Percentiles rank a stretch among this genome's conserved stretches.
Conservation (phyloP, 176 grass and related monocot genomes). For the Ananas comosus region DNA sequence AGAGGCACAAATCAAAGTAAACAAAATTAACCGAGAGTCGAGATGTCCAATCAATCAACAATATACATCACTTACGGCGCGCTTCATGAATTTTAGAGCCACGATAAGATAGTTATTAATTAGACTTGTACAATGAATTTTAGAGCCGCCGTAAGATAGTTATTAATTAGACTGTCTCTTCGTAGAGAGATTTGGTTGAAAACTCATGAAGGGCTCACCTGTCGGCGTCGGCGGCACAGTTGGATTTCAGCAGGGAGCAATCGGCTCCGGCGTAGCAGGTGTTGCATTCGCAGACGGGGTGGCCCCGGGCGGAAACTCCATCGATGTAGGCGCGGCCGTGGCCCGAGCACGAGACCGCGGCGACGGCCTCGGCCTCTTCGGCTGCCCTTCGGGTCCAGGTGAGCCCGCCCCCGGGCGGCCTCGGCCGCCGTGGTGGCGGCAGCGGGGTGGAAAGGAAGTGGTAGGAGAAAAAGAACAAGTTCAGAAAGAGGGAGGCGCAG, state of each 20-base stretch:
- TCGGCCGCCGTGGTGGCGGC: neutral
- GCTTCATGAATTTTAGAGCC: too few relatives aligned
- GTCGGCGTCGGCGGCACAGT: slow-evolving; percentile 48
- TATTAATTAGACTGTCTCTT: too few relatives aligned
- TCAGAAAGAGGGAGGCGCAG: slow-evolving; percentile 45
- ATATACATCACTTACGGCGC: too few relatives aligned
- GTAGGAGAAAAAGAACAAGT: slow-evolving; percentile 36
- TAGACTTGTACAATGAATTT: too few relatives aligned
- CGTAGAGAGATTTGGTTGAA: too few relatives aligned
- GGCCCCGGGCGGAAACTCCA: slow-evolving; percentile 26
- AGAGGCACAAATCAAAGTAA: too few relatives aligned
- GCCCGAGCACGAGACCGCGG: slow-evolving; percentile 42
- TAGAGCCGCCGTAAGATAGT: too few relatives aligned
- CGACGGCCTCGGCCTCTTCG: slow-evolving; percentile 52
- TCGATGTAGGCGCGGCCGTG: slow-evolving; percentile 52
- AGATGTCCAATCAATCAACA: too few relatives aligned
- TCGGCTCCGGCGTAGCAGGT: slow-evolving; percentile 44
- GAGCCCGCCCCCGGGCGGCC: neutral
- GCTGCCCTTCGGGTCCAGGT: slow-evolving; percentile 49
- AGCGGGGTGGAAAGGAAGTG: slow-evolving; percentile 22
- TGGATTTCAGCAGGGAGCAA: slow-evolving; percentile 40
- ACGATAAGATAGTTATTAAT: too few relatives aligned
- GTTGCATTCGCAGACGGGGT: slow-evolving; percentile 63
- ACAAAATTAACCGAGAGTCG: too few relatives aligned
- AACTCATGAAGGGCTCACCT: slow-evolving; percentile 19